phyloP scores from a whole-genome alignment of 2,329 filamentous ascomycete species.

The Huntiella moniliformis region DNA sequence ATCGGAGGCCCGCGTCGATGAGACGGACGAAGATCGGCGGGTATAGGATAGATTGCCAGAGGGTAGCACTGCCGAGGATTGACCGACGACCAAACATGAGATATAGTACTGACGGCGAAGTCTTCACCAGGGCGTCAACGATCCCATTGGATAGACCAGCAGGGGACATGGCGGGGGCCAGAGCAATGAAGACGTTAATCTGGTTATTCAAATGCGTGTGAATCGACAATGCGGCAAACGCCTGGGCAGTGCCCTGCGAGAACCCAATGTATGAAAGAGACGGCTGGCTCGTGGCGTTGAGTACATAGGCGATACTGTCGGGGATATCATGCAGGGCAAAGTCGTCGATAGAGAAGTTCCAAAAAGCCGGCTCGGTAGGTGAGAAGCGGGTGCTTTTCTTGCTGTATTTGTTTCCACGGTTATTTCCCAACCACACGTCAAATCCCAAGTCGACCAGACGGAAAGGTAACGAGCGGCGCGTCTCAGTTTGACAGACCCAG shows the following conservation, averaged over 20 bases:
- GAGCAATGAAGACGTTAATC: constrained; percentile 86
- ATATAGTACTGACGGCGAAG: constrained; percentile 80
- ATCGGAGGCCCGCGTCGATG: constrained; percentile 64
- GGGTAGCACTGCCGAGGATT: constrained; percentile 79
- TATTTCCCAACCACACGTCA: constrained; percentile 96
- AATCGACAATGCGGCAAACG: constrained; percentile 82
- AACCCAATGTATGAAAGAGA: constrained; percentile 94
- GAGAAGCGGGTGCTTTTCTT: constrained; percentile 72
- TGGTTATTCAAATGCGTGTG: constrained; percentile 84
- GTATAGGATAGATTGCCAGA: constrained; percentile 94
- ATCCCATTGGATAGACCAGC: constrained; percentile 77
- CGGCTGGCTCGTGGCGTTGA: constrained; percentile 61
- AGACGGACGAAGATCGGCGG: constrained; percentile 79
- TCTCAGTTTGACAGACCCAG: constrained; percentile 84
- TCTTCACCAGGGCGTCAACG: constrained; percentile 82
- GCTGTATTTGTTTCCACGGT: constrained; percentile 96
- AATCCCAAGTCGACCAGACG: constrained; percentile 77
- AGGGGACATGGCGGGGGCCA: constrained; percentile 92
- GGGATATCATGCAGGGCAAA: constrained; percentile 97
- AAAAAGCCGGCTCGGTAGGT: constrained; percentile 62
- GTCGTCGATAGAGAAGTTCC: constrained; percentile 97
- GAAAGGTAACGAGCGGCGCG: constrained; percentile 72
- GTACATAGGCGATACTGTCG: constrained; percentile 79
- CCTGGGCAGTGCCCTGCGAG: constrained; percentile 90
- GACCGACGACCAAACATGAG: constrained; percentile 81